Conservation (phyloP, 192 early-diverging fungal genomes). For the Coemansia sp. region DNA sequence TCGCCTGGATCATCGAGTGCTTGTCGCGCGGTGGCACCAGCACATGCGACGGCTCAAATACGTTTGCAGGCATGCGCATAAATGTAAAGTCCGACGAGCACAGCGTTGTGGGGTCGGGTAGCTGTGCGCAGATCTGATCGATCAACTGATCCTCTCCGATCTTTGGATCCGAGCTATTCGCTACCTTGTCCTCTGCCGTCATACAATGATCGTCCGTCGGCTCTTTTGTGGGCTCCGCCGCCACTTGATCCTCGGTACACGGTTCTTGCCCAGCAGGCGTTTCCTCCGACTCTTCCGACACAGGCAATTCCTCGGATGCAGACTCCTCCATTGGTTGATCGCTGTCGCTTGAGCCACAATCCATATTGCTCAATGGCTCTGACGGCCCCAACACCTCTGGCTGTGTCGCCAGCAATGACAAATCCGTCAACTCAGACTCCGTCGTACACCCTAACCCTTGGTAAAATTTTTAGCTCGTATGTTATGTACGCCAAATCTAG, state of each 20-base stretch:
- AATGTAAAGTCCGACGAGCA: slow-evolving; percentile 22
- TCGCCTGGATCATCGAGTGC: background rate
- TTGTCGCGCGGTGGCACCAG: slow-evolving; percentile 15
- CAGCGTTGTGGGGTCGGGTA: slow-evolving; percentile 12
- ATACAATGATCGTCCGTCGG: background rate
- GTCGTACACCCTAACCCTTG: background rate
- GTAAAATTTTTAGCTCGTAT: background rate
- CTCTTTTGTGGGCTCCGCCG: background rate
- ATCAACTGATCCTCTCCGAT: background rate
- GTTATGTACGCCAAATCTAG: background rate
- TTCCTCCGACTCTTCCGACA: too few species aligned
- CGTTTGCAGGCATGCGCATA: background rate
- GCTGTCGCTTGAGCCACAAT: background rate
- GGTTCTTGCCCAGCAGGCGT: too few species aligned
- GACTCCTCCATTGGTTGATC: too few species aligned
- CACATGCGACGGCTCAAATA: slow-evolving; percentile 27
- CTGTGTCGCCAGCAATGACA: background rate
- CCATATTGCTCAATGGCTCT: background rate
- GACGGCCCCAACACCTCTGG: background rate
- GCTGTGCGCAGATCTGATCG: slow-evolving; percentile 10
- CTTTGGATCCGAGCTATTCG: background rate
- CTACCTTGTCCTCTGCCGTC: background rate
- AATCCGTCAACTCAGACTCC: background rate
- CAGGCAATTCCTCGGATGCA: too few species aligned
- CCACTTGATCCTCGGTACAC: background rate